Evolutionary conservation across 2,329 filamentous ascomycete species (phyloP).

Genomic region (Pezizomycotina sp.): DNA sequence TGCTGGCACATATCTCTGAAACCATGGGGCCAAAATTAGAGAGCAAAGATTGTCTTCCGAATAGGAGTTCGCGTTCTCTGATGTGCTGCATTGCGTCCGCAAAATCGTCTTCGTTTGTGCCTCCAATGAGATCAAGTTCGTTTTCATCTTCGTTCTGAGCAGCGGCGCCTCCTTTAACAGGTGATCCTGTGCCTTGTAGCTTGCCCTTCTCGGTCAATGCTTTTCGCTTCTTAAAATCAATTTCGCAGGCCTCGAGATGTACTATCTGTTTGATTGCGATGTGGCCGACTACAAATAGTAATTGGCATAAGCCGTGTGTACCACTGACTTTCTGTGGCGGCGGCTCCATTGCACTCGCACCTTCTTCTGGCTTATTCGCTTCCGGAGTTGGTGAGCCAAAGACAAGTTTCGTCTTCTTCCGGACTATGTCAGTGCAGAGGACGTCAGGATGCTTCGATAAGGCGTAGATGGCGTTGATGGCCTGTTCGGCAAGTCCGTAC

Average conservation of each 20-base stretch:
- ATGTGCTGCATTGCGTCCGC: slow-evolving; percentile 74
- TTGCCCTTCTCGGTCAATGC: slow-evolving; percentile 63
- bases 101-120: slow-evolving; percentile 88
- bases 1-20: slow-evolving; percentile 84
- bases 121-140: slow-evolving; percentile 89
- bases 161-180: slow-evolving; percentile 33
- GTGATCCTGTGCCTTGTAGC: slow-evolving; percentile 26
- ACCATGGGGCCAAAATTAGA: slow-evolving; percentile 81
- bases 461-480: slow-evolving; percentile 85
- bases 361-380: slow-evolving; percentile 27
- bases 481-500: slow-evolving; percentile 87
- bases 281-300: slow-evolving; percentile 89
- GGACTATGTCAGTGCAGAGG: slow-evolving; percentile 77
- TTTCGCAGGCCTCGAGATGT: slow-evolving; percentile 88
- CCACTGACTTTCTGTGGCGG: slow-evolving; percentile 28
- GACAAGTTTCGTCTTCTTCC: slow-evolving; percentile 69
- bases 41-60: slow-evolving; percentile 68
- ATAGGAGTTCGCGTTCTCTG: slow-evolving; percentile 67
- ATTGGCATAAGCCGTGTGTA: slow-evolving; percentile 49
- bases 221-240: slow-evolving; percentile 94
- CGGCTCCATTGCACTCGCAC: slow-evolving; percentile 26
- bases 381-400: slow-evolving; percentile 36
- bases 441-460: slow-evolving; percentile 87
- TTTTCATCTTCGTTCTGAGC: slow-evolving; percentile 48
- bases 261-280: slow-evolving; percentile 98